A percentile compares a stretch with the other conserved stretches of the same genome.
Conservation (phyloP, 345 rosid genomes). For the Microthlaspi erraticum region DNA sequence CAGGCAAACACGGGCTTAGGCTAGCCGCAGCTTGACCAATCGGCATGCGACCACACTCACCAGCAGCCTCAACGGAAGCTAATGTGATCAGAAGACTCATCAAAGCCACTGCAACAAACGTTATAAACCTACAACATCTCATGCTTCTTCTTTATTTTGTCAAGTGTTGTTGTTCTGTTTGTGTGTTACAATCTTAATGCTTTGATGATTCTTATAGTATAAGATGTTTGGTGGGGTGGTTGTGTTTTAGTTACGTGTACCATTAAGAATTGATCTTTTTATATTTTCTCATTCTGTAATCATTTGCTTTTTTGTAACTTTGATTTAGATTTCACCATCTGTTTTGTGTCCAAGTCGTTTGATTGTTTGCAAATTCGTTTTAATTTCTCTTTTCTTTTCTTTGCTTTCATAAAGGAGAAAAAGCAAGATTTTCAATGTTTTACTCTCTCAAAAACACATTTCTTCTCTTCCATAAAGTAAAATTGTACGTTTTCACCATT, state of each 20-base stretch:
- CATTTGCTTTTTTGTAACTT: conserved; percentile 33
- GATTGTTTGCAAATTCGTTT: conserved; percentile 21
- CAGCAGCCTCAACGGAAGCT: conserved; percentile 50
- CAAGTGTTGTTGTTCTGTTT: conserved; percentile 18
- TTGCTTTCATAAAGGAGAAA: neutral
- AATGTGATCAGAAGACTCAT: conserved; percentile 42
- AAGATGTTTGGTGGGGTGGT: conserved; percentile 44
- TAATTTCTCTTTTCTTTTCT: neutral
- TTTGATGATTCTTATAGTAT: conserved; percentile 36
- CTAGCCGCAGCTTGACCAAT: conserved; percentile 69
- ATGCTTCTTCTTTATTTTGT: conserved; percentile 33
- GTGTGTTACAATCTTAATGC: conserved; percentile 23
- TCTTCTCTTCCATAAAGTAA: neutral
- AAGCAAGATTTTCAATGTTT: neutral
- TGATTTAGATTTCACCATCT: conserved; percentile 44
- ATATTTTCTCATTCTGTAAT: conserved; percentile 26
- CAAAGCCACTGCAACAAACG: conserved; percentile 38
- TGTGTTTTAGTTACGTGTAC: conserved; percentile 41
- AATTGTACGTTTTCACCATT: neutral
- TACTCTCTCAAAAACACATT: neutral
- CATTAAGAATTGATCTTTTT: neutral
- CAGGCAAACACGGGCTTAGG: conserved; percentile 73
- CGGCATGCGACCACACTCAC: conserved; percentile 78
- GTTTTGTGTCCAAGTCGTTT: conserved; percentile 12
- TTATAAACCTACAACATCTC: conserved; percentile 35